phyloP scores from a whole-genome alignment of 805 yeast species.

The Citeromyces nyonsensis region DNA sequence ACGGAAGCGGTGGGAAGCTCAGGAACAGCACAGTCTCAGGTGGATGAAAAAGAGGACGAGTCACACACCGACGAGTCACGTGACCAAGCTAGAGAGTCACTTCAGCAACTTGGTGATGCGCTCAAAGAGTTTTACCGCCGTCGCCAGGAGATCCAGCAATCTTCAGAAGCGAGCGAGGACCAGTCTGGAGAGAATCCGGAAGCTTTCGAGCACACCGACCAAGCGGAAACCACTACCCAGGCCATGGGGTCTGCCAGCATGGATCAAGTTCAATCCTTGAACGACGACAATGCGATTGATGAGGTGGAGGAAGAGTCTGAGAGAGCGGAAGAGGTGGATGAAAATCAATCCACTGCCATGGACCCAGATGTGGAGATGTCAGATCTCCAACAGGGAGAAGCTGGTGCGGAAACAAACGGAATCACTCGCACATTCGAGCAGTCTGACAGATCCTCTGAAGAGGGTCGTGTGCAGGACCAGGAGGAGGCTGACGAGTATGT shows the following conservation, averaged over 20 bases:
- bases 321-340: constrained; percentile 11
- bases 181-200: constrained; percentile 59
- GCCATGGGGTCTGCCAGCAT: constrained; percentile 83
- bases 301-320: constrained; percentile 30
- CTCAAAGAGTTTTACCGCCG: constrained; percentile 85
- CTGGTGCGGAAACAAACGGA: constrained; percentile 9
- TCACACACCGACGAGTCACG: constrained; percentile 35
- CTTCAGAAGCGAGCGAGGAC: constrained; percentile 30
- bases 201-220: constrained; percentile 78
- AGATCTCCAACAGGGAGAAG: constrained; percentile 12
- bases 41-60: constrained; percentile 19
- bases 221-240: constrained; percentile 69
- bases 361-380: constrained; percentile 13
- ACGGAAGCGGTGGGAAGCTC: constrained; percentile 56
- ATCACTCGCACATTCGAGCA: constrained; percentile 1
- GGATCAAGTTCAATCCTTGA: constrained; percentile 63
- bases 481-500: constrained; percentile 23
- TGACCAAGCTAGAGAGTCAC: constrained; percentile 56
- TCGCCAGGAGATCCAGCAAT: constrained; percentile 72
- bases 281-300: constrained; percentile 72
- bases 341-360: too few species aligned
- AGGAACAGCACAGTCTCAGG: constrained; percentile 26
- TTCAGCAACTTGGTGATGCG: constrained; percentile 84
- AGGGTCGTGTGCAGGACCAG: constrained; percentile 10
- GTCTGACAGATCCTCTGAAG: background rate